Evolutionary conservation across 1,284 basidiomycete genomes (phyloP).

Genomic region (Malassezia sp.): DNA sequence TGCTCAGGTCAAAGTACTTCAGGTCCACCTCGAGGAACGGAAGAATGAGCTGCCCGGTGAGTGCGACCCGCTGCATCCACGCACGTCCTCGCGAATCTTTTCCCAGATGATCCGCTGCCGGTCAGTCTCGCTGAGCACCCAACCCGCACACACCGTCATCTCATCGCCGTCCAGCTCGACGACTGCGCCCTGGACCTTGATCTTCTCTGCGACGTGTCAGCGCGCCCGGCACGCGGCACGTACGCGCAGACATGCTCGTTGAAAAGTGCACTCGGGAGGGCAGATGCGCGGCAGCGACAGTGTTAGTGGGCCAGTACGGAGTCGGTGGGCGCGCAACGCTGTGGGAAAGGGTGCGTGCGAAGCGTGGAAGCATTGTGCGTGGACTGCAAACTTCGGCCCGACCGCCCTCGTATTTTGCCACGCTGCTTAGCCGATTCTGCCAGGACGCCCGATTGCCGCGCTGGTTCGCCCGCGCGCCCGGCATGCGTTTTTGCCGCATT

Average conservation of each 20-base stretch:
- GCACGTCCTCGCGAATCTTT: conserved; percentile 87
- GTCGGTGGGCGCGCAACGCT: too few species aligned
- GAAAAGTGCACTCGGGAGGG: background rate
- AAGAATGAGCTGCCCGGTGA: conserved; percentile 63
- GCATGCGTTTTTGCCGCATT: too few species aligned
- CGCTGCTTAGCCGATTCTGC: too few species aligned
- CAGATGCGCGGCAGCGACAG: background rate
- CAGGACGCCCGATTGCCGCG: too few species aligned
- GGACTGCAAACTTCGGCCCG: too few species aligned
- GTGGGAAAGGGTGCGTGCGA: too few species aligned
- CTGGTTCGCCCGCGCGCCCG: too few species aligned
- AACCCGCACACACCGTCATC: conserved; percentile 27
- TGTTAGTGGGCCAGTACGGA: background rate
- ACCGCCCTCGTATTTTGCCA: too few species aligned
- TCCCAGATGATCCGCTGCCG: conserved; percentile 63
- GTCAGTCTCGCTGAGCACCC: background rate
- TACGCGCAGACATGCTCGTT: conserved; percentile 6
- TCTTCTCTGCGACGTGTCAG: conserved; percentile 45
- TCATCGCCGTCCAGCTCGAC: conserved; percentile 62
- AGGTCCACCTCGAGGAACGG: conserved; percentile 90
- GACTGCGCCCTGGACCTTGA: conserved; percentile 77
- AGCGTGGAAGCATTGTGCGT: too few species aligned
- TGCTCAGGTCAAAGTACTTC: conserved; percentile 94
- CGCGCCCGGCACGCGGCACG: background rate
- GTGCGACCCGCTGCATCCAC: conserved; percentile 25